These are phyloP conservation scores for Lentinus tigrinus DNA, from an alignment of 768 basidiomycete genomes.

Conservation along the genomic window DNA sequence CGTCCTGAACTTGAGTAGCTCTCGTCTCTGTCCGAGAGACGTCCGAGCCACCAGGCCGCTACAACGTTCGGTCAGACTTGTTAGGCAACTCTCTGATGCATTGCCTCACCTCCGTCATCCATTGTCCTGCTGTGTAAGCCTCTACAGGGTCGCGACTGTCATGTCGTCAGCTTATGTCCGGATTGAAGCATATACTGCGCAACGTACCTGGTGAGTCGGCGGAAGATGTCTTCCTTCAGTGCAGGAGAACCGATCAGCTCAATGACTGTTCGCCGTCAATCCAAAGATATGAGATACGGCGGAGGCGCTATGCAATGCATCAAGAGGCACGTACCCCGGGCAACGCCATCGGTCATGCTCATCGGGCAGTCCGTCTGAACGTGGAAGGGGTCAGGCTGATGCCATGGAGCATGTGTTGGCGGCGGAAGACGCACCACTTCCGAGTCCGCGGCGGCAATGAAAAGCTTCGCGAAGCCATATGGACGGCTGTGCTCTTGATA, in stretches of 20 bases:
- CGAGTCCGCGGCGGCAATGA: conserved; percentile 61
- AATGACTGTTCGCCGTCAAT: conserved; percentile 41
- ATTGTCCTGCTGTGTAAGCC: conserved; percentile 76
- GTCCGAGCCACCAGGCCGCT: conserved; percentile 76
- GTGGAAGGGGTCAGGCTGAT: neutral
- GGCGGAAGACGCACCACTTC: conserved; percentile 47
- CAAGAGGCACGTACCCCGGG: conserved; percentile 42
- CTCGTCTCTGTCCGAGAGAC: conserved; percentile 72
- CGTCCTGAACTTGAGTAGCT: conserved; percentile 40
- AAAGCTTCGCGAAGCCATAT: conserved; percentile 64
- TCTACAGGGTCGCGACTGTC: conserved; percentile 56
- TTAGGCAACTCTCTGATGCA: neutral
- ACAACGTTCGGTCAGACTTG: neutral
- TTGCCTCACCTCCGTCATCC: conserved; percentile 73
- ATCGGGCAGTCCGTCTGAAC: conserved; percentile 68
- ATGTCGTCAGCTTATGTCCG: neutral
- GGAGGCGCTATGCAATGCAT: neutral
- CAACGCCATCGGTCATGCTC: conserved; percentile 79
- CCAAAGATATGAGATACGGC: neutral
- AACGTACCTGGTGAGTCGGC: conserved; percentile 59
- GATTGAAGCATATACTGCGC: neutral
- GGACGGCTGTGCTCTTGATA: conserved; percentile 59
- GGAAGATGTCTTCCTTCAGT: conserved; percentile 57
- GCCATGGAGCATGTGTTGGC: neutral
- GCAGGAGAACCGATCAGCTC: conserved; percentile 61